phyloP scores from a whole-genome alignment of 352 stramenopile genomes.

The Phytopythium cucurbitacearum region DNA sequence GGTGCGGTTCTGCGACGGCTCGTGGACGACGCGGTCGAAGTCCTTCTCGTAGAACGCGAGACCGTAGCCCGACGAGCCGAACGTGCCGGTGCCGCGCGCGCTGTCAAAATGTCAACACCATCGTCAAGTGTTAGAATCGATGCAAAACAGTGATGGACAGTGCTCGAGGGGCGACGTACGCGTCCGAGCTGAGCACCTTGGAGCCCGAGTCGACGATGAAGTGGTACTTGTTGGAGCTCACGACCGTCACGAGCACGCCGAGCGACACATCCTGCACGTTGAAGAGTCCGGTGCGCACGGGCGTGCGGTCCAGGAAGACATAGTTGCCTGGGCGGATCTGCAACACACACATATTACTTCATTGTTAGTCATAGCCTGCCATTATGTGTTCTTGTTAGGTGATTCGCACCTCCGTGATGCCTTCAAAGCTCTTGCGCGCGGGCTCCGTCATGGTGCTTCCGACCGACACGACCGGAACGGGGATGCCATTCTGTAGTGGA shows the following conservation, averaged over 20 bases:
- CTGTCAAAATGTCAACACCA: constrained; percentile 10
- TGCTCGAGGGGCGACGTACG: constrained; percentile 16
- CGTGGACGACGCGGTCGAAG: constrained; percentile 45
- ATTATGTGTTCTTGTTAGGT: background rate
- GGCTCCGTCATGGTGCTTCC: constrained; percentile 67
- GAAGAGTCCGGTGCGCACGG: constrained; percentile 58
- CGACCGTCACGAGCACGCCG: constrained; percentile 52
- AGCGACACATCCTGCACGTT: constrained; percentile 58
- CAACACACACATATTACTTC: background rate
- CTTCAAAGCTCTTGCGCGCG: constrained; percentile 49
- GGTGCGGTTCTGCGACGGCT: constrained; percentile 33
- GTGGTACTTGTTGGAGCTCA: constrained; percentile 69
- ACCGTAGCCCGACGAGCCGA: constrained; percentile 52
- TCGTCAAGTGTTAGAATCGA: background rate
- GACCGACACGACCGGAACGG: constrained; percentile 55
- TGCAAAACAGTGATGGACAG: too few species aligned
- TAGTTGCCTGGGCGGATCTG: constrained; percentile 73
- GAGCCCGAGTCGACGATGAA: constrained; percentile 73
- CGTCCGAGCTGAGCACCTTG: constrained; percentile 66
- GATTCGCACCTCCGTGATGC: constrained; percentile 55
- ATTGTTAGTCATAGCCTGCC: background rate
- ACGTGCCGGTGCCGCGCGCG: constrained; percentile 23
- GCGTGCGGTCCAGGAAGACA: constrained; percentile 71
- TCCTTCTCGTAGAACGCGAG: constrained; percentile 69
- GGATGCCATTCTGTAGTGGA: constrained; percentile 26